Percentiles rank a stretch among this genome's conserved stretches.
Evolutionary conservation across 2,329 filamentous ascomycete species (phyloP).

Genomic region (Exophiala alcalophila): DNA sequence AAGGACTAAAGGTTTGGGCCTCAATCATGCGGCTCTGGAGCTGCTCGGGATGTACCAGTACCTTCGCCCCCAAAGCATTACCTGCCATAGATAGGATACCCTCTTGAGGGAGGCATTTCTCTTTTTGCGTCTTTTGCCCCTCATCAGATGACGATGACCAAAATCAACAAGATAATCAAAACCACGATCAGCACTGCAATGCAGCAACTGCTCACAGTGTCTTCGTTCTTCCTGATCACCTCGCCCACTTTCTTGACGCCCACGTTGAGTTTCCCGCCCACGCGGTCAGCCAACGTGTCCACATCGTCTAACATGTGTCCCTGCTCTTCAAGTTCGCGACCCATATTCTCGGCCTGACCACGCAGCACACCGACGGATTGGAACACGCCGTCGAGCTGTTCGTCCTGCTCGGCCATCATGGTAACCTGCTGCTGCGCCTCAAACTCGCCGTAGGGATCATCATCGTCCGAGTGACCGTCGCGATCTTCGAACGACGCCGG

Average conservation of each 20-base stretch:
- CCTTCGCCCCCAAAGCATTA: not conserved
- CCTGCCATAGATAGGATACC: too few species aligned
- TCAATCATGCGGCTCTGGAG: not conserved
- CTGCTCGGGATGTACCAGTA: not conserved
- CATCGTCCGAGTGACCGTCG: constrained; percentile 49
- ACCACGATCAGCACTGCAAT: constrained; percentile 29
- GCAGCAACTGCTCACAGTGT: constrained; percentile 39
- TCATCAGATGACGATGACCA: constrained; percentile 68
- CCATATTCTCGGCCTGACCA: constrained; percentile 92
- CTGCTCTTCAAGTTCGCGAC: constrained; percentile 93
- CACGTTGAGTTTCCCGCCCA: constrained; percentile 78
- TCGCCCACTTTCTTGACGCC: constrained; percentile 83
- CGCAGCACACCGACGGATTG: constrained; percentile 87
- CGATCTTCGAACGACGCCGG: constrained; percentile 23
- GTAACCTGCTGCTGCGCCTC: constrained; percentile 88
- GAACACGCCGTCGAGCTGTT: constrained; percentile 88
- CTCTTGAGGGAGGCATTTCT: too few species aligned
- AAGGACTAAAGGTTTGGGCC: constrained; percentile 12
- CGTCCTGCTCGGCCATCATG: constrained; percentile 93
- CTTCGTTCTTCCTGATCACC: constrained; percentile 87
- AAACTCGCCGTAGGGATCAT: constrained; percentile 72
- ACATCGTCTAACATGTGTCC: constrained; percentile 81
- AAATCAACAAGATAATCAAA: constrained; percentile 72
- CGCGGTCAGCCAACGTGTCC: constrained; percentile 79
- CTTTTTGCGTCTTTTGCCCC: not conserved